A percentile compares a stretch with the other conserved stretches of the same genome.
Conservation (phyloP, 2,329 filamentous ascomycete genomes). For the Sphaceloma murrayae region DNA sequence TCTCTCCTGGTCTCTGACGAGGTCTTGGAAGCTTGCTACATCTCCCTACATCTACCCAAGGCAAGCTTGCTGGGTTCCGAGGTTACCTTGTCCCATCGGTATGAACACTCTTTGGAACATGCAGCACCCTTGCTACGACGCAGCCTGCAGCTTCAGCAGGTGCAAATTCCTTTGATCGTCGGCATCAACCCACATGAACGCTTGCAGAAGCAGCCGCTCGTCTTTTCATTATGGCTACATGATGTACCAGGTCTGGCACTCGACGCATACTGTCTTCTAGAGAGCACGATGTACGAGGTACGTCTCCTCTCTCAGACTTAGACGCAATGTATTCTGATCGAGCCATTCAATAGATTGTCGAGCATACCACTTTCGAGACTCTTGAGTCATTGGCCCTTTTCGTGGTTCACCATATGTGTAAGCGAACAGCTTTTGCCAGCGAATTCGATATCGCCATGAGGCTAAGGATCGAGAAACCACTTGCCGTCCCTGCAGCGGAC, state of each 20-base stretch:
- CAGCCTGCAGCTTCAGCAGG: conserved; percentile 44
- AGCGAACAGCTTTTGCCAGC: too few species aligned
- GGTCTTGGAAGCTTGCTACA: conserved; percentile 16
- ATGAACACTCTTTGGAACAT: conserved; percentile 22
- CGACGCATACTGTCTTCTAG: conserved; percentile 49
- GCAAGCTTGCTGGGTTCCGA: conserved; percentile 57
- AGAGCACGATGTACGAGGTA: conserved; percentile 54
- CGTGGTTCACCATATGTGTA: conserved; percentile 34
- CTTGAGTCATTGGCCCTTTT: conserved; percentile 41
- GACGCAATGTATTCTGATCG: too few species aligned
- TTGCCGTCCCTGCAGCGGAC: conserved; percentile 63
- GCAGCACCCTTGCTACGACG: conserved; percentile 14
- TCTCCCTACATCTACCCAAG: conserved; percentile 51
- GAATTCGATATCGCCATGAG: conserved; percentile 49
- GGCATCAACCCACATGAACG: conserved; percentile 67
- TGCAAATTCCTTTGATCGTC: conserved; percentile 58
- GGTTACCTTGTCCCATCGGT: conserved; percentile 40
- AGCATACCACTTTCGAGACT: conserved; percentile 37
- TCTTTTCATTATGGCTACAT: conserved; percentile 55
- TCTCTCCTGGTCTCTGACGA: too few species aligned
- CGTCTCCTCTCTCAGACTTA: conserved; percentile 26
- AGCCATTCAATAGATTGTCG: conserved; percentile 33
- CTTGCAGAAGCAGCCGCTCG: conserved; percentile 52
- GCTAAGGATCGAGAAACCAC: conserved; percentile 60
- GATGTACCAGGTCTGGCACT: conserved; percentile 30